These are phyloP conservation scores for Oleoguttula mirabilis DNA, from an alignment of 495 filamentous ascomycete genomes.

Conservation along the genomic window DNA sequence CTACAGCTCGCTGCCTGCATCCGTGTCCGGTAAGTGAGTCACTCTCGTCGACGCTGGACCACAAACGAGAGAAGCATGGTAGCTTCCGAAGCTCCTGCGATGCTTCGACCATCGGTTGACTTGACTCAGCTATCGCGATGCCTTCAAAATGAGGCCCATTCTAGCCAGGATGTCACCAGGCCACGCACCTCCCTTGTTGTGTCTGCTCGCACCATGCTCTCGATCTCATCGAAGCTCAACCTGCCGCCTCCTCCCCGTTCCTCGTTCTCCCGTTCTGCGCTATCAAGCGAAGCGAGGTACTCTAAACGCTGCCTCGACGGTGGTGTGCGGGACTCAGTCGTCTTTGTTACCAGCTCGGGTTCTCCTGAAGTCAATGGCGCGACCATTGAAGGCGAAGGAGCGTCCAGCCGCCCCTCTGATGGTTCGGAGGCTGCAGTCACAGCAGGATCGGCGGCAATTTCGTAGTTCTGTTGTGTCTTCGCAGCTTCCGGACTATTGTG, in stretches of 20 bases:
- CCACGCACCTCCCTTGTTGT: slow-evolving; percentile 3
- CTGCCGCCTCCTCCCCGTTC: slow-evolving; percentile 12
- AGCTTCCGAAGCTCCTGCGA: no score
- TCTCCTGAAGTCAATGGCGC: background rate
- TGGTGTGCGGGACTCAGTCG: background rate
- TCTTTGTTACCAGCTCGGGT: no score
- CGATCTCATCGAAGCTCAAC: slow-evolving; percentile 17
- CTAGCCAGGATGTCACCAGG: slow-evolving; percentile 16
- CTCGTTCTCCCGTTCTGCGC: slow-evolving; percentile 8
- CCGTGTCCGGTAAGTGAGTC: no score
- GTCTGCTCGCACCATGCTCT: slow-evolving; percentile 6
- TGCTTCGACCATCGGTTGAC: no score
- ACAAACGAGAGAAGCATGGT: no score
- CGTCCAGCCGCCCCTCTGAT: background rate
- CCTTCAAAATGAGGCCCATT: slow-evolving; percentile 18
- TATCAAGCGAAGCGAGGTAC: slow-evolving; percentile 7
- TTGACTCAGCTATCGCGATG: no score
- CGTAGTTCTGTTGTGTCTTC: background rate
- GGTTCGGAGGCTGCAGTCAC: background rate
- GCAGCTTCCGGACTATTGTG: background rate
- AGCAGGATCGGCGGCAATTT: slow-evolving; percentile 4
- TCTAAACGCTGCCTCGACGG: slow-evolving; percentile 8
- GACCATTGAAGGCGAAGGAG: background rate
- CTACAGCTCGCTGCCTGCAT: no score
- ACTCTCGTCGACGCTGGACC: no score